Conservation (phyloP, 805 yeast species). For the Sugiyamaella mastotermitis region DNA sequence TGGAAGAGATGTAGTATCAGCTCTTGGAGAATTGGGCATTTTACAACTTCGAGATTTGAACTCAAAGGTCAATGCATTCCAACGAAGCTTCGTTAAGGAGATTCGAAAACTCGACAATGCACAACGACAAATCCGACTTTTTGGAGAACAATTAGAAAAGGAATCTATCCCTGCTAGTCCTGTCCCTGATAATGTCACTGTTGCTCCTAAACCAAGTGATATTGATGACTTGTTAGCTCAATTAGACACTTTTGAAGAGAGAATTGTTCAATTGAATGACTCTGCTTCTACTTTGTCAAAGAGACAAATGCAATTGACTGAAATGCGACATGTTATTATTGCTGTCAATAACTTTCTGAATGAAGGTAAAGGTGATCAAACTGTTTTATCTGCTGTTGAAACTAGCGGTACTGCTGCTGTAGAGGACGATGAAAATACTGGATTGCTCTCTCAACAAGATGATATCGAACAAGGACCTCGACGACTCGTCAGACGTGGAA, state of each 20-base stretch:
- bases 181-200: slow-evolving; percentile 35
- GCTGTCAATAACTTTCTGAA: slow-evolving; percentile 43
- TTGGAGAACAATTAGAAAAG: slow-evolving; percentile 28
- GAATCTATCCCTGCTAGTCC: slow-evolving; percentile 28
- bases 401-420: slow-evolving; percentile 24
- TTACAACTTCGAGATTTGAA: slow-evolving; percentile 90
- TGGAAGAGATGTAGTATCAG: slow-evolving; percentile 77
- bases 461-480: slow-evolving; percentile 18
- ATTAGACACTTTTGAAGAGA: slow-evolving; percentile 62
- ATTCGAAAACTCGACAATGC: slow-evolving; percentile 76
- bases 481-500: slow-evolving; percentile 1
- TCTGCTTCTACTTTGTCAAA: slow-evolving; percentile 59
- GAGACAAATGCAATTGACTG: slow-evolving; percentile 61
- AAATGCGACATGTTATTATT: slow-evolving; percentile 57
- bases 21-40: slow-evolving; percentile 78
- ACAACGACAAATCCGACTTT: slow-evolving; percentile 69
- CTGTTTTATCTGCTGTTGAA: slow-evolving; percentile 21
- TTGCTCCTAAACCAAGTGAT: slow-evolving; percentile 44
- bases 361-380: slow-evolving; percentile 26
- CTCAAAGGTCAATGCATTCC: slow-evolving; percentile 73
- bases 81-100: slow-evolving; percentile 85
- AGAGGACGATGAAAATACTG: slow-evolving; percentile 34
- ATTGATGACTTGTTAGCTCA: slow-evolving; percentile 66
- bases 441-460: slow-evolving; percentile 33
- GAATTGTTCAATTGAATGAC: slow-evolving; percentile 64